Conservation (phyloP, 257 asterid species). For the Fraxinus anomala region DNA sequence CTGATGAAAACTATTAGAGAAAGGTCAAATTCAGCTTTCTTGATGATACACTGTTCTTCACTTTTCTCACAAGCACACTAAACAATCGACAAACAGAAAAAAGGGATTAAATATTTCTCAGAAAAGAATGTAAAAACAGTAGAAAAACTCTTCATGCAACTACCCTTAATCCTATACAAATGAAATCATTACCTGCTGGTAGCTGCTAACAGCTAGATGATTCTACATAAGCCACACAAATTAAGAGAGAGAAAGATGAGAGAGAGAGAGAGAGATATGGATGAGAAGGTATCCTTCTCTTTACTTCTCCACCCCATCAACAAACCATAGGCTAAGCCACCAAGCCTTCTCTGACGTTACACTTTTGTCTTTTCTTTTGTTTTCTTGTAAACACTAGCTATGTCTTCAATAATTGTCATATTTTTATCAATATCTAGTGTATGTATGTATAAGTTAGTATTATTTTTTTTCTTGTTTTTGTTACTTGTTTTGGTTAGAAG, state of each 20-base stretch:
- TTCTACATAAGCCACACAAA: constrained; percentile 63
- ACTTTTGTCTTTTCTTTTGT: constrained; percentile 72
- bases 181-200: constrained; percentile 52
- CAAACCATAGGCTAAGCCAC: constrained; percentile 51
- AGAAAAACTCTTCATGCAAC: constrained; percentile 28
- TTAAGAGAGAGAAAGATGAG: constrained; percentile 40
- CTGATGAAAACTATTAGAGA: constrained; percentile 33
- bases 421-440: not conserved
- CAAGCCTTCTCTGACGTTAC: constrained; percentile 63
- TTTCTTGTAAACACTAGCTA: constrained; percentile 30
- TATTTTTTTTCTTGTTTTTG: not conserved
- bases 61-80: constrained; percentile 30
- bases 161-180: constrained; percentile 39
- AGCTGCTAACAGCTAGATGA: constrained; percentile 57
- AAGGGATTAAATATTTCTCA: constrained; percentile 13
- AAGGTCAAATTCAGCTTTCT: constrained; percentile 34
- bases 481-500: not conserved
- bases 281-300: constrained; percentile 62
- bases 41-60: constrained; percentile 10
- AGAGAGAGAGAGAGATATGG: constrained; percentile 52
- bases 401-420: constrained; percentile 43
- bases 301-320: constrained; percentile 46
- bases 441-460: not conserved
- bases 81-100: not conserved
- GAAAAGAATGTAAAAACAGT: constrained; percentile 36